phyloP scores from a whole-genome alignment of 2,329 filamentous ascomycete genomes.

The Colletotrichum phormii region DNA sequence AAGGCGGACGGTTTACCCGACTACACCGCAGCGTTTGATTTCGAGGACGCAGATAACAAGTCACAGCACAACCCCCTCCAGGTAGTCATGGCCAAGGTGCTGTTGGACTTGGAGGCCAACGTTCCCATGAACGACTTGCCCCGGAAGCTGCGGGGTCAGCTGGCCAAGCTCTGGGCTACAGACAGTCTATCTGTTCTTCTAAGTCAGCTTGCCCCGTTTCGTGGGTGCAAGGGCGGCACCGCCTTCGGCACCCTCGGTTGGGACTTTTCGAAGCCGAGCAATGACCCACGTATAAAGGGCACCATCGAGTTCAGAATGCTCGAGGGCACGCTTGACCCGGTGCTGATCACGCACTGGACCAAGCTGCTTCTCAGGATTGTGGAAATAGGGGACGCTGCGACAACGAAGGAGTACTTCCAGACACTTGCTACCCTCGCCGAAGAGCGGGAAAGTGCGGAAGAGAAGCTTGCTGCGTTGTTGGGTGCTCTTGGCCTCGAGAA shows the following conservation, averaged over 20 bases:
- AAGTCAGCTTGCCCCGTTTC: background rate
- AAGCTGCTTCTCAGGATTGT: background rate
- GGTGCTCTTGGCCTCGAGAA: background rate
- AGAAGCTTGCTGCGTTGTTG: background rate
- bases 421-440: background rate
- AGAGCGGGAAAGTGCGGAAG: background rate
- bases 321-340: slow-evolving; percentile 25
- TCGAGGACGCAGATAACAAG: background rate
- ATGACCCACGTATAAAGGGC: background rate
- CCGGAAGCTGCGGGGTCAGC: background rate
- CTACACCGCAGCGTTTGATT: background rate
- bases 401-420: background rate
- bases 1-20: background rate
- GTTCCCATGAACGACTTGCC: slow-evolving; percentile 6
- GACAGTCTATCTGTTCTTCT: background rate
- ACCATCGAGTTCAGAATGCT: slow-evolving; percentile 25
- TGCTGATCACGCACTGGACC: slow-evolving; percentile 6
- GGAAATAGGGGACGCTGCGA: background rate
- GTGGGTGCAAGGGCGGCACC: background rate
- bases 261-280: background rate
- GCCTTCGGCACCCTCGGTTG: background rate
- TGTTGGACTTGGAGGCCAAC: slow-evolving; percentile 4
- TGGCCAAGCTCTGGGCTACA: slow-evolving; percentile 3
- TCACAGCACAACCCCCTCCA: background rate
- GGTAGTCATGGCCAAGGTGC: background rate